These are phyloP conservation scores for Microcyclospora tardicrescens DNA, from an alignment of 2,329 filamentous ascomycete species.

Conservation along the genomic window DNA sequence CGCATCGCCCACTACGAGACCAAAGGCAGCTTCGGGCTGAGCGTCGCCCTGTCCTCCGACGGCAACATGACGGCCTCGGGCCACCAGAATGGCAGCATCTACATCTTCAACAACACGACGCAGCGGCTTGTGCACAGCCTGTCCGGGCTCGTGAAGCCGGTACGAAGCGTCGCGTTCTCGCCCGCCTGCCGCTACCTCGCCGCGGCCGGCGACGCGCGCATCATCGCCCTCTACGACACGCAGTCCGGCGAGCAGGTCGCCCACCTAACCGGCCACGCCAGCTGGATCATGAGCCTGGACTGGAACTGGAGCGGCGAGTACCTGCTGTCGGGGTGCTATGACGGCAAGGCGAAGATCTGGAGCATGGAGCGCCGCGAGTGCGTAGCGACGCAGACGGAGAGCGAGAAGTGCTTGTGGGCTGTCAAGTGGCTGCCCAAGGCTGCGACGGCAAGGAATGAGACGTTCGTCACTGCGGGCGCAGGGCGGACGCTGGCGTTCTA, in stretches of 20 bases:
- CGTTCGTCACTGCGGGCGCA: constrained; percentile 68
- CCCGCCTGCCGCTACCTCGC: constrained; percentile 74
- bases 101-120: constrained; percentile 89
- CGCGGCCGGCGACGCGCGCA: constrained; percentile 74
- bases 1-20: constrained; percentile 81
- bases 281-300: constrained; percentile 83
- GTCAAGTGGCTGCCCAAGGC: constrained; percentile 69
- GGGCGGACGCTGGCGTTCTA: constrained; percentile 70
- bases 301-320: constrained; percentile 93
- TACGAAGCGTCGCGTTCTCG: constrained; percentile 77
- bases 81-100: constrained; percentile 82
- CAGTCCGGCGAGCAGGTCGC: constrained; percentile 84
- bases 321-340: constrained; percentile 68
- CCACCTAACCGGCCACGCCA: constrained; percentile 63
- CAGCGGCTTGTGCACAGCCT: constrained; percentile 76
- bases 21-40: constrained; percentile 81
- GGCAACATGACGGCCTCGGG: constrained; percentile 81
- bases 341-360: constrained; percentile 95
- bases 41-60: constrained; percentile 66
- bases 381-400: constrained; percentile 88
- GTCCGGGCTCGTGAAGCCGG: constrained; percentile 76
- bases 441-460: constrained; percentile 44
- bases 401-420: constrained; percentile 66
- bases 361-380: constrained; percentile 70
- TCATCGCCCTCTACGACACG: constrained; percentile 88